Conservation (phyloP, 2,329 filamentous ascomycete species). For the Pseudofabraea citricarpa region DNA sequence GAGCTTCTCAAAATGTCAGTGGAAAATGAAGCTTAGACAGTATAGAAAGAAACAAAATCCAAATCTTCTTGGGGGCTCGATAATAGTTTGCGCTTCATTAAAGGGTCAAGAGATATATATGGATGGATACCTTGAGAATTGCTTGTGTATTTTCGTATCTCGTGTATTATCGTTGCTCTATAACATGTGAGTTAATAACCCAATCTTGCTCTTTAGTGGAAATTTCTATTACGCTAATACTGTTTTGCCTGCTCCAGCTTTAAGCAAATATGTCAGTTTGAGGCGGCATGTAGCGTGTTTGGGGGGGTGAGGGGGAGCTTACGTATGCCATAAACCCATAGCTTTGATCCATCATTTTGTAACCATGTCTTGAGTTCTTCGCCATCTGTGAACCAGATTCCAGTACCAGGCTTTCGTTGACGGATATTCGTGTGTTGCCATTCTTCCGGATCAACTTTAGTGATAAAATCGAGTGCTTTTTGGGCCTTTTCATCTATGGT, state of each 20-base stretch:
- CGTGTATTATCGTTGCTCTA: slow-evolving; percentile 5
- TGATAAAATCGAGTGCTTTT: slow-evolving; percentile 6
- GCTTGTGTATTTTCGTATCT: slow-evolving; percentile 1
- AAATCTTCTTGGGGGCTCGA: too few relatives aligned
- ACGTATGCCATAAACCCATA: slow-evolving; percentile 19
- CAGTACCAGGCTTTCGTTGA: slow-evolving; percentile 13
- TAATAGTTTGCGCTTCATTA: too few relatives aligned
- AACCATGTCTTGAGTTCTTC: slow-evolving; percentile 10
- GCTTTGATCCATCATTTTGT: slow-evolving; percentile 2
- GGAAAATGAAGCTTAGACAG: too few relatives aligned
- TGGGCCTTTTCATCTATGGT: too few relatives aligned
- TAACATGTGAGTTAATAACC: too few relatives aligned
- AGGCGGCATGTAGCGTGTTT: too few relatives aligned
- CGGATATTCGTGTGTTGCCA: slow-evolving; percentile 8
- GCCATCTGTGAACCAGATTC: slow-evolving; percentile 16
- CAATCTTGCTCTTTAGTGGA: too few relatives aligned
- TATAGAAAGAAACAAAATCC: too few relatives aligned
- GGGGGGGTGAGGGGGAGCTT: not conserved
- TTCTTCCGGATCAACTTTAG: slow-evolving; percentile 4
- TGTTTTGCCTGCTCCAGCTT: slow-evolving; percentile 17
- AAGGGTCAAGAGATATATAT: too few relatives aligned
- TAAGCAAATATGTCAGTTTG: not conserved
- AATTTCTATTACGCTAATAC: slow-evolving; percentile 13
- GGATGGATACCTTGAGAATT: too few relatives aligned
- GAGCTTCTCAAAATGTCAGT: not conserved